Percentiles rank a stretch among this genome's conserved stretches.
phyloP scores from a whole-genome alignment of 2,329 filamentous ascomycete species.

The Hypoxylon sp. region DNA sequence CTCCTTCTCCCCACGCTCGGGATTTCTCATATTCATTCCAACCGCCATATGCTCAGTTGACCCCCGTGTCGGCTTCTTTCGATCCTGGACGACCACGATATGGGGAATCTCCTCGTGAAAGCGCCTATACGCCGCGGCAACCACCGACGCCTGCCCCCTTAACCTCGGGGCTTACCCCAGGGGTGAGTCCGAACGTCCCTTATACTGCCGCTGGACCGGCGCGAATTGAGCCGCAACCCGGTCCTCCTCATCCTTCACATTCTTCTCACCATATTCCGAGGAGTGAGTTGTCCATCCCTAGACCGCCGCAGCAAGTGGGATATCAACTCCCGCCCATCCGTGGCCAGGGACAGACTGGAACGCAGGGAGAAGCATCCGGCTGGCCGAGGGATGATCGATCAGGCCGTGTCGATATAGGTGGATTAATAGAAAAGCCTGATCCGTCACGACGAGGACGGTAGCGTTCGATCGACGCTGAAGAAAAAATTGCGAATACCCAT shows the following conservation, averaged over 20 bases:
- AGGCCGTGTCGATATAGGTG: constrained; percentile 72
- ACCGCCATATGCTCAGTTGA: constrained; percentile 61
- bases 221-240: constrained; percentile 65
- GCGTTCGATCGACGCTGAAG: constrained; percentile 27
- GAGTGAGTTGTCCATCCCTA: constrained; percentile 62
- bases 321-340: constrained; percentile 60
- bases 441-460: constrained; percentile 52
- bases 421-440: constrained; percentile 72
- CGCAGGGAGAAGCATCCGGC: constrained; percentile 45
- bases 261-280: constrained; percentile 66
- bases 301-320: constrained; percentile 54
- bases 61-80: constrained; percentile 64
- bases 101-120: constrained; percentile 54
- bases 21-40: constrained; percentile 62
- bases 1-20: constrained; percentile 62
- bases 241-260: constrained; percentile 59
- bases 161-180: constrained; percentile 53
- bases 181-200: constrained; percentile 60
- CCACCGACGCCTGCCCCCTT: constrained; percentile 54
- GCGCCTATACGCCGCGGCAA: constrained; percentile 53
- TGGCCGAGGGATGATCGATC: constrained; percentile 66
- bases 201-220: constrained; percentile 64
- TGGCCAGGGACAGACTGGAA: constrained; percentile 52
- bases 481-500: constrained; percentile 12
- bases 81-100: constrained; percentile 62